phyloP scores from a whole-genome alignment of 495 filamentous ascomycete genomes.

The Aspergillus carlsbadensis region DNA sequence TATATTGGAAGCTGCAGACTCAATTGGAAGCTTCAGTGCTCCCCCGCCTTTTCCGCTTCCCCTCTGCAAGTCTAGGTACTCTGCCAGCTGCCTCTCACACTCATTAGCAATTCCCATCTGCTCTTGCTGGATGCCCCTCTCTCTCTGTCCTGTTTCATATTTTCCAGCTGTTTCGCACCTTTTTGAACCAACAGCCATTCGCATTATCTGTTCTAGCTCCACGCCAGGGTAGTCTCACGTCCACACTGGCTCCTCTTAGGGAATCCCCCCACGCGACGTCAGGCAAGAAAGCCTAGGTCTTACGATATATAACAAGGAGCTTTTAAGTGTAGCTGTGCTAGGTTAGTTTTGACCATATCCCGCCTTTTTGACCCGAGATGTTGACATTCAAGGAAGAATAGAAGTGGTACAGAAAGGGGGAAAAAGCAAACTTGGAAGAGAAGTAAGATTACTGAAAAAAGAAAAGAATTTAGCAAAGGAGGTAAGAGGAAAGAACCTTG shows the following conservation, averaged over 20 bases:
- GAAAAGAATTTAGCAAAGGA: background rate
- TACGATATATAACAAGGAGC: background rate
- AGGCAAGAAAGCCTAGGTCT: background rate
- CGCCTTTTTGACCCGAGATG: background rate
- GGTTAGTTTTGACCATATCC: constrained; percentile 5
- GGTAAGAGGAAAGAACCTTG: constrained; percentile 3
- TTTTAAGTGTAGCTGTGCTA: constrained; percentile 17
- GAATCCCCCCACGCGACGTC: constrained; percentile 19
- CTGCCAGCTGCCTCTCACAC: no score
- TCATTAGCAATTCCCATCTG: background rate
- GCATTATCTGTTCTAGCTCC: background rate
- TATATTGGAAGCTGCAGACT: background rate
- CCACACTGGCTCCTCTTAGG: constrained; percentile 1
- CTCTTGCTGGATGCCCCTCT: background rate
- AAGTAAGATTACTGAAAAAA: no score
- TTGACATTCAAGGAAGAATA: background rate
- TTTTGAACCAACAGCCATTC: background rate
- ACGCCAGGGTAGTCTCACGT: background rate
- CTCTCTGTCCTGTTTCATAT: background rate
- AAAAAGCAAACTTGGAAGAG: background rate
- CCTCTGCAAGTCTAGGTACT: no score
- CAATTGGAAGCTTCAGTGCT: constrained; percentile 3
- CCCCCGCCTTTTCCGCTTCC: constrained; percentile 18
- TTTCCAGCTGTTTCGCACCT: background rate
- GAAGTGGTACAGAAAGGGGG: background rate